Evolutionary conservation across 495 filamentous ascomycete species (phyloP).

Genomic region (Talaromyces adpressus): DNA sequence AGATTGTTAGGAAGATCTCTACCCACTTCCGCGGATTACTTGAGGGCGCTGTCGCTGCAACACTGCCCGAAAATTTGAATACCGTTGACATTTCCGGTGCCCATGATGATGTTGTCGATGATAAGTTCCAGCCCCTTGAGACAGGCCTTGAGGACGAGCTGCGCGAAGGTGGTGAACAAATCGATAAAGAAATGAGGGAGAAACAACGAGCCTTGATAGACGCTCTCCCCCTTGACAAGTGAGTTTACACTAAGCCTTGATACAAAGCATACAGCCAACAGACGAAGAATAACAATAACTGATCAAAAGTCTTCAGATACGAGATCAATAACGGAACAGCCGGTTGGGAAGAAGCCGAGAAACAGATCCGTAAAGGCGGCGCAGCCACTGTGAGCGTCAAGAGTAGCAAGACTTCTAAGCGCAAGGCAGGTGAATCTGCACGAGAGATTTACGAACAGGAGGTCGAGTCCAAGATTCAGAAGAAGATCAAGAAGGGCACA

Average conservation of each 20-base stretch:
- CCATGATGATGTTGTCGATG: conserved; percentile 56
- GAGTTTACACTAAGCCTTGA: conserved; percentile 31
- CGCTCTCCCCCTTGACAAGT: conserved; percentile 81
- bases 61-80: conserved; percentile 53
- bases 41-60: conserved; percentile 62
- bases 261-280: neutral
- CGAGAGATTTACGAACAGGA: conserved; percentile 41
- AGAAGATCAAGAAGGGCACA: conserved; percentile 46
- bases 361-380: conserved; percentile 56
- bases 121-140: conserved; percentile 61
- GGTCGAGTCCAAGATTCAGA: conserved; percentile 41
- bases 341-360: conserved; percentile 79
- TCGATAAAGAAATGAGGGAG: conserved; percentile 59
- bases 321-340: conserved; percentile 65
- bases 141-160: conserved; percentile 77
- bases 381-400: conserved; percentile 80
- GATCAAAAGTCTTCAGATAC: conserved; percentile 53
- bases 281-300: conserved; percentile 36
- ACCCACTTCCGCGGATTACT: conserved; percentile 68
- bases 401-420: conserved; percentile 57
- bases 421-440: conserved; percentile 69
- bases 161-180: conserved; percentile 71
- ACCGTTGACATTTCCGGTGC: conserved; percentile 47
- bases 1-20: conserved; percentile 82
- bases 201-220: conserved; percentile 83